phyloP scores from a whole-genome alignment of 192 early-diverging fungal species.

The Obelidium mucronatum region DNA sequence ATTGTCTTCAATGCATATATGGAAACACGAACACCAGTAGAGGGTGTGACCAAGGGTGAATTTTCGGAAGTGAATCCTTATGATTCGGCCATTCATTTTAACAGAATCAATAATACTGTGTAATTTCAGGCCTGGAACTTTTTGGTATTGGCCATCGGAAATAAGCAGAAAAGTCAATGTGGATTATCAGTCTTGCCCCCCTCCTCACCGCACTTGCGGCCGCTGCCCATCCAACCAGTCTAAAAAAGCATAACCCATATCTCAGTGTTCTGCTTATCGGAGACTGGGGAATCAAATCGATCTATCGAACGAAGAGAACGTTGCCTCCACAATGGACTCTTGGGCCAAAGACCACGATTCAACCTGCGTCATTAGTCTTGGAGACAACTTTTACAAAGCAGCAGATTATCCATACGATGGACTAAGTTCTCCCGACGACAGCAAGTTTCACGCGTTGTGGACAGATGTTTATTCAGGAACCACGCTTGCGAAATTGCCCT shows the following conservation, averaged over 20 bases:
- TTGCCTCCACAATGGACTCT: neutral
- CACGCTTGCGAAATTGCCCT: conserved; percentile 3
- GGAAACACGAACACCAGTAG: neutral
- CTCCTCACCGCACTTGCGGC: no score
- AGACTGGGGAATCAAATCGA: conserved; percentile 29
- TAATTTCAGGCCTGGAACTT: no score
- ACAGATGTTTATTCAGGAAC: neutral
- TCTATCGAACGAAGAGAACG: neutral
- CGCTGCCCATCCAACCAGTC: no score
- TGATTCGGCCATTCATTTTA: neutral
- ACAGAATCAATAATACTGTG: no score
- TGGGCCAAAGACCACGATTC: conserved; percentile 6
- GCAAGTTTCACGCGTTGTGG: conserved; percentile 7
- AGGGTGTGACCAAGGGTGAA: neutral
- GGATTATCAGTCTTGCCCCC: no score
- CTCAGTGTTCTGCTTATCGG: conserved; percentile 24
- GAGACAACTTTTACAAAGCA: conserved; percentile 34
- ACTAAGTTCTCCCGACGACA: neutral
- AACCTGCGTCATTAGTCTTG: conserved; percentile 1
- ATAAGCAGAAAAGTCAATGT: no score
- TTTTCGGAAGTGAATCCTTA: neutral
- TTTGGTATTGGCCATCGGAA: no score
- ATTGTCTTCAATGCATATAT: conserved; percentile 1
- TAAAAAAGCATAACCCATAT: no score
- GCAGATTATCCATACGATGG: conserved; percentile 5